These are phyloP conservation scores for Dactylellina cionopaga DNA, from an alignment of 2,329 filamentous ascomycete genomes.

Conservation along the genomic window DNA sequence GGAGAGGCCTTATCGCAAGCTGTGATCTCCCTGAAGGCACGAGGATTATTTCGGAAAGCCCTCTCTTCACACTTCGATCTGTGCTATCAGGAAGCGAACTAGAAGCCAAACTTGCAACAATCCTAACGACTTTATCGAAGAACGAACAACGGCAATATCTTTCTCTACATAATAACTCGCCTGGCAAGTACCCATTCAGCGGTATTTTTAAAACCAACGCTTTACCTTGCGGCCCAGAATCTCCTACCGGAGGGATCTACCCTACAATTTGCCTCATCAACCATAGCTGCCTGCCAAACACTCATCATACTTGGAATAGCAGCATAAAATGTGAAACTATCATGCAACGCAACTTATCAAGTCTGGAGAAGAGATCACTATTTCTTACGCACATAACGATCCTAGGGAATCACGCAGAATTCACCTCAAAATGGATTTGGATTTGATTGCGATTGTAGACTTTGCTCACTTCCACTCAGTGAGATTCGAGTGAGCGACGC, in stretches of 20 bases:
- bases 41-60: slow-evolving; percentile 61
- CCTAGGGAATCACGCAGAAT: slow-evolving; percentile 56
- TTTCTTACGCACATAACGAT: slow-evolving; percentile 54
- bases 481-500: slow-evolving; percentile 58
- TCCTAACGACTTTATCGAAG: slow-evolving; percentile 54
- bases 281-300: slow-evolving; percentile 59
- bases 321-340: slow-evolving; percentile 57
- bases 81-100: background rate
- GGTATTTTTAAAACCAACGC: slow-evolving; percentile 58
- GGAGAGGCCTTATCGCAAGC: slow-evolving; percentile 62
- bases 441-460: slow-evolving; percentile 59
- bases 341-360: slow-evolving; percentile 57
- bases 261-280: slow-evolving; percentile 59
- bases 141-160: slow-evolving; percentile 49
- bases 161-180: slow-evolving; percentile 59
- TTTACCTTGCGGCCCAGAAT: slow-evolving; percentile 57
- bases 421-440: slow-evolving; percentile 59
- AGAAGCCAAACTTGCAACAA: slow-evolving; percentile 36
- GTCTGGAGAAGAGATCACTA: slow-evolving; percentile 58
- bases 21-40: slow-evolving; percentile 60
- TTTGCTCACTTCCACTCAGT: slow-evolving; percentile 57
- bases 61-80: slow-evolving; percentile 58
- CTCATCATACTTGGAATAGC: slow-evolving; percentile 58
- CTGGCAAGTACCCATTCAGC: slow-evolving; percentile 52
- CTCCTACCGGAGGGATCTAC: slow-evolving; percentile 57